Percentiles rank a stretch among this genome's conserved stretches.
These are phyloP conservation scores for Tuber aestivum DNA, from an alignment of 495 filamentous ascomycete genomes.

Conservation along the genomic window DNA sequence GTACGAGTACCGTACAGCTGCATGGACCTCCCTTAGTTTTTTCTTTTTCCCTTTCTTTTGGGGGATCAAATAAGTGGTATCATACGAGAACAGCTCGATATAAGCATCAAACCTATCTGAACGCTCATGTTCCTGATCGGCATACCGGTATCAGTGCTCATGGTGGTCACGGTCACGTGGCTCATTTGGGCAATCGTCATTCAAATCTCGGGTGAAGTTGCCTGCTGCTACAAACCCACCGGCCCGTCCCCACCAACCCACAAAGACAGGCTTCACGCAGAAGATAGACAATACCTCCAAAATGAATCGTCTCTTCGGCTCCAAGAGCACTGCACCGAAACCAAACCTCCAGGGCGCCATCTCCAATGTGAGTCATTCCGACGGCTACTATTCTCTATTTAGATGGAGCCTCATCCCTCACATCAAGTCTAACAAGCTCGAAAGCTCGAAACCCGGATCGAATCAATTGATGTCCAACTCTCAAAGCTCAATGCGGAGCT, in stretches of 20 bases:
- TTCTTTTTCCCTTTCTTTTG: no score
- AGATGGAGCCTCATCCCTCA: neutral
- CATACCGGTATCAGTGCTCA: neutral
- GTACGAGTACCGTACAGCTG: neutral
- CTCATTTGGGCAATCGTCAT: neutral
- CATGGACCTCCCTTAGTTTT: neutral
- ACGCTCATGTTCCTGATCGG: neutral
- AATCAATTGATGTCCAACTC: slow-evolving; percentile 91
- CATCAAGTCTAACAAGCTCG: slow-evolving; percentile 19
- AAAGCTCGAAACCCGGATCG: slow-evolving; percentile 75
- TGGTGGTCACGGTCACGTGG: neutral
- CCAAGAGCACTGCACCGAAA: slow-evolving; percentile 82
- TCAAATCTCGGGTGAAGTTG: neutral
- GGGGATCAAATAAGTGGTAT: no score
- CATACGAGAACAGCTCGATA: no score
- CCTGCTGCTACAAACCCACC: neutral
- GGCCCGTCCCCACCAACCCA: neutral
- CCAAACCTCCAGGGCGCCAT: slow-evolving; percentile 85
- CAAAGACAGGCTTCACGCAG: neutral
- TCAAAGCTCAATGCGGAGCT: slow-evolving; percentile 88
- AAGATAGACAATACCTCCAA: neutral
- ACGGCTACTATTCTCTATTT: slow-evolving; percentile 6
- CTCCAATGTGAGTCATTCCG: slow-evolving; percentile 56
- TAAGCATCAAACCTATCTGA: no score
- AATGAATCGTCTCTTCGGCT: slow-evolving; percentile 97